Percentiles rank a stretch among this genome's conserved stretches.
Evolutionary conservation across 306 rosid genomes (phyloP).

Genomic region (Quercus mongolica): DNA sequence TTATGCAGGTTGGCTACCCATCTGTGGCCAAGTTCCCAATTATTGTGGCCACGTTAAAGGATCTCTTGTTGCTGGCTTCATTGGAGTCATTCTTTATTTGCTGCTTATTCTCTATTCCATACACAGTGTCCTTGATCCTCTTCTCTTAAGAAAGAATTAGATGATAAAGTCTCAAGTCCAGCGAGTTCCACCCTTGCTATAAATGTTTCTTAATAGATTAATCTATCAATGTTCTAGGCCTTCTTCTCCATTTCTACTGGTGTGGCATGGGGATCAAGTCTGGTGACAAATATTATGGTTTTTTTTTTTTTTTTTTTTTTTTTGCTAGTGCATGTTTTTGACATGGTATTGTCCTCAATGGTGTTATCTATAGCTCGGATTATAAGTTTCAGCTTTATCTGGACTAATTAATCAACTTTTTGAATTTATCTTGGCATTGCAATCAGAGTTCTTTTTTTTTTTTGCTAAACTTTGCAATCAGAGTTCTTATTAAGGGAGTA

Average conservation of each 20-base stretch:
- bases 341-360: too few species aligned
- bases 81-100: constrained; percentile 34
- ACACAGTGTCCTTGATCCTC: background rate
- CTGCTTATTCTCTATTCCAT: constrained; percentile 48
- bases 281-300: background rate
- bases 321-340: too few species aligned
- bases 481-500: too few species aligned
- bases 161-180: background rate
- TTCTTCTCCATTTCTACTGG: background rate
- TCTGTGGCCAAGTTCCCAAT: constrained; percentile 58
- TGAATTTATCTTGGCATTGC: too few species aligned
- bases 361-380: too few species aligned
- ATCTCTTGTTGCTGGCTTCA: constrained; percentile 47
- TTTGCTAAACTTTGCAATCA: too few species aligned
- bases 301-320: too few species aligned
- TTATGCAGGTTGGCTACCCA: constrained; percentile 77
- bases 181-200: too few species aligned
- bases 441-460: too few species aligned
- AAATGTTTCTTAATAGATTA: background rate
- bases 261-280: background rate
- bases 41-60: constrained; percentile 58
- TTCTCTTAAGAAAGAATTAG: constrained; percentile 11
- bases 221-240: background rate
- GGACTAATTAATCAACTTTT: too few species aligned
- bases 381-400: too few species aligned